Base-by-base conservation (phyloP, 176 grass and related monocot species). In the Ensete ventricosum region DNA sequence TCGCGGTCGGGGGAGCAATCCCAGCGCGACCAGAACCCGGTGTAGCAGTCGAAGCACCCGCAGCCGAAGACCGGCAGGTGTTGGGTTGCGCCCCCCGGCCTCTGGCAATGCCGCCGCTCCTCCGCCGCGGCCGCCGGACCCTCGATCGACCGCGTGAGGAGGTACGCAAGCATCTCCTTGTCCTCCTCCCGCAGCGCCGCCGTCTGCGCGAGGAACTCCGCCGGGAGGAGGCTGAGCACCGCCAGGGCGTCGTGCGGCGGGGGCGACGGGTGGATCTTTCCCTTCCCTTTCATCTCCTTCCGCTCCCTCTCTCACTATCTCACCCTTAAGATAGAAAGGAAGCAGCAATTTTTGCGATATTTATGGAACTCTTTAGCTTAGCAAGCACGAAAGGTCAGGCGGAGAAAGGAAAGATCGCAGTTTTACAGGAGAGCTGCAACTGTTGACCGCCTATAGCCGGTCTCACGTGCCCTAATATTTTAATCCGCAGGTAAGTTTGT, bases 31-130 rank as follows among this genome's bases (percentile, higher is more conserved):
- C 91, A 96, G 70, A 84, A 96, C 21, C 81, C 78, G 54, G 83
- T 96, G 83, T 96, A 96, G 83, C 91, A 96, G 55, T 83, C 88
- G 73, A 96, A 96, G 86, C 91, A 96, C 0, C 83, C 91, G 78
- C 88, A 96, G 48, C 57, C 85, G 49, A 91, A 86, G 69, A 70
- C 74, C 20, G 91, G 85, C 17, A 62, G 78, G 75, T 94, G 91
- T 8, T 54, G 12, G n/a, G 8, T 60, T 29, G 3, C 67, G 22
- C 14, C 70, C 23, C 24, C 19, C 17, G 54, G 54, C 52, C 48
- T 25, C 21, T 52, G 53, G 52, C 52, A 16, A 25, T 22, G 51
- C 48, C 29, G 19, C 8, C 48, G 34, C 19, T 50, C 67, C 21
- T 50, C 65, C 19, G 81, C 54, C 22, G 78, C 77, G 20, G 74